Evolutionary conservation across 2,329 filamentous ascomycete genomes (phyloP).

Genomic region (Meredithiella fracta): DNA sequence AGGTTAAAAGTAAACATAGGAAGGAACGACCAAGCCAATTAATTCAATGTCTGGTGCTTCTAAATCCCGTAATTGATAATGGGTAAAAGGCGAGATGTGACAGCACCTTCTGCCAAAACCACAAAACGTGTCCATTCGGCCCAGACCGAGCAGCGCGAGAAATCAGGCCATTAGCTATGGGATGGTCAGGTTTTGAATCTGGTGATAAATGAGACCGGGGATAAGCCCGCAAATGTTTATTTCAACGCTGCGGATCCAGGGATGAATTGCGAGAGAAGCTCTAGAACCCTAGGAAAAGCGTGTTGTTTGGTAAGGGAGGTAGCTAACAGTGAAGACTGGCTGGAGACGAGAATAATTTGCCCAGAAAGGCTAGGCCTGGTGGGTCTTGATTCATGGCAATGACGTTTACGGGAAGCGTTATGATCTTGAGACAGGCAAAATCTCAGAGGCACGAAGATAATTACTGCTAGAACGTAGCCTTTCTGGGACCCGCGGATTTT

Average conservation of each 20-base stretch:
- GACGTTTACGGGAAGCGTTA: background rate
- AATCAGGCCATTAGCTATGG: background rate
- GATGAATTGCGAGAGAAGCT: background rate
- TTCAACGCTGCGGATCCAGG: no score
- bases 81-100: no score
- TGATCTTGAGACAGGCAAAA: background rate
- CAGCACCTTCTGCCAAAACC: no score
- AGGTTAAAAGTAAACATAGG: no score
- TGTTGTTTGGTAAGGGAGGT: background rate
- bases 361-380: background rate
- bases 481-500: background rate
- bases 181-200: background rate
- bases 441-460: background rate
- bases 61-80: no score
- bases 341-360: background rate
- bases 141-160: background rate
- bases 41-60: no score
- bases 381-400: no score
- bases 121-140: no score
- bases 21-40: no score
- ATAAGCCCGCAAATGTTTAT: background rate
- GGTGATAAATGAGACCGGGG: background rate
- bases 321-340: no score
- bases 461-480: background rate
- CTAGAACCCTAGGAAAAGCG: background rate